Evolutionary conservation across 2,329 filamentous ascomycete species (phyloP).

Genomic region (Microdochium paspali): DNA sequence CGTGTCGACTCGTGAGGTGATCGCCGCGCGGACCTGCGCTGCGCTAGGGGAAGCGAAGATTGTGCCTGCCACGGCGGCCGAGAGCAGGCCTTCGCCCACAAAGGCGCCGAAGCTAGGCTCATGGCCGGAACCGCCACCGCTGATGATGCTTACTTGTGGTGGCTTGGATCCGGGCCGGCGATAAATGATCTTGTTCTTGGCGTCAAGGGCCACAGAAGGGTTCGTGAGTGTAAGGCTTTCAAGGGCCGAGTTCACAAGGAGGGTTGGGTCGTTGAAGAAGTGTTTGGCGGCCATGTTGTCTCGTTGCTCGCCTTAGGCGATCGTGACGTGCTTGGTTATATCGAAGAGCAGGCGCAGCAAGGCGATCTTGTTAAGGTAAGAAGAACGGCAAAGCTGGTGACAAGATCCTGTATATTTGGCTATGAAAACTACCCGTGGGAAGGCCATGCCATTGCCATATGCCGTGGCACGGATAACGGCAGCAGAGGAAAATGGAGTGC

Average conservation of each 20-base stretch:
- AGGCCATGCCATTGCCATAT: background rate
- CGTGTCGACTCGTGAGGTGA: constrained; percentile 62
- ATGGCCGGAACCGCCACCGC: constrained; percentile 82
- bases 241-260: constrained; percentile 70
- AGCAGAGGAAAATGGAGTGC: background rate
- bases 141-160: constrained; percentile 69
- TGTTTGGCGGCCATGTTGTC: constrained; percentile 57
- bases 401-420: background rate
- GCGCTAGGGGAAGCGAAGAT: constrained; percentile 78
- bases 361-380: too few species aligned
- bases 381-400: too few species aligned
- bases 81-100: constrained; percentile 72
- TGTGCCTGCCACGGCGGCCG: constrained; percentile 75
- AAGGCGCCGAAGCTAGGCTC: constrained; percentile 83
- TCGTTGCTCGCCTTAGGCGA: background rate
- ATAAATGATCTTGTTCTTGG: constrained; percentile 76
- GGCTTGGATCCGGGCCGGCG: constrained; percentile 40
- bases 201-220: constrained; percentile 71
- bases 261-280: constrained; percentile 77
- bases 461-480: background rate
- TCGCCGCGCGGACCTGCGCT: constrained; percentile 71
- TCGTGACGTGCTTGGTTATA: background rate
- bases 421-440: too few species aligned
- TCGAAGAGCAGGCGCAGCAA: background rate
- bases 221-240: constrained; percentile 73